Percentiles rank a stretch among this genome's conserved stretches.
These are phyloP conservation scores for Phialophora chinensis DNA, from an alignment of 2,329 filamentous ascomycete species.

Conservation along the genomic window DNA sequence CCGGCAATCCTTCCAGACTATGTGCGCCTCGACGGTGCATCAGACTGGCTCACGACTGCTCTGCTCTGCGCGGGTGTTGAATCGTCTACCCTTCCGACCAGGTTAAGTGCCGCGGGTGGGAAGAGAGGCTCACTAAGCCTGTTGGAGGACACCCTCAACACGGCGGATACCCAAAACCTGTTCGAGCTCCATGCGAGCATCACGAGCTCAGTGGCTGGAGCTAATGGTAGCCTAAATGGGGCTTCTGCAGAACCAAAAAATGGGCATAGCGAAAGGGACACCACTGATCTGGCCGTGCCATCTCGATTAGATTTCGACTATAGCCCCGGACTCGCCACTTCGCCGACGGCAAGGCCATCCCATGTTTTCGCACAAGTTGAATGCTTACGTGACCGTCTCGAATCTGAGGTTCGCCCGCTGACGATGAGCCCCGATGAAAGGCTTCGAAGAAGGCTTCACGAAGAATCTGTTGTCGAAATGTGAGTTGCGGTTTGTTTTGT, in stretches of 20 bases:
- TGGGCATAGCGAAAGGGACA: slow-evolving; percentile 12
- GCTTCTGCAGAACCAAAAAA: slow-evolving; percentile 6
- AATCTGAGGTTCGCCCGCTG: slow-evolving; percentile 17
- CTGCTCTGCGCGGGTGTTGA: slow-evolving; percentile 79
- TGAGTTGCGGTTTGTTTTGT: slow-evolving; percentile 16
- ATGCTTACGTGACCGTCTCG: slow-evolving; percentile 26
- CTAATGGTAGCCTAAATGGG: slow-evolving; percentile 25
- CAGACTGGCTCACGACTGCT: slow-evolving; percentile 80
- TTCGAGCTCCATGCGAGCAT: slow-evolving; percentile 75
- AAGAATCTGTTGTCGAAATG: slow-evolving; percentile 37
- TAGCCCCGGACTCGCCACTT: slow-evolving; percentile 48
- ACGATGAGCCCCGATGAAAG: slow-evolving; percentile 33
- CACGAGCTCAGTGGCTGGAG: slow-evolving; percentile 8
- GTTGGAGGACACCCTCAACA: slow-evolving; percentile 71
- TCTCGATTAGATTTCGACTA: slow-evolving; percentile 49
- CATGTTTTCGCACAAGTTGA: slow-evolving; percentile 37
- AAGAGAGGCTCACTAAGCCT: slow-evolving; percentile 63
- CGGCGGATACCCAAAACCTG: slow-evolving; percentile 78
- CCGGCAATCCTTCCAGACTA: slow-evolving; percentile 63
- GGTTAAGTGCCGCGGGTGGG: slow-evolving; percentile 60
- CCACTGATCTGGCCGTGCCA: slow-evolving; percentile 15
- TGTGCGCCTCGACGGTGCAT: slow-evolving; percentile 65
- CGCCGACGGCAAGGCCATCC: slow-evolving; percentile 45
- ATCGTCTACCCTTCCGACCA: slow-evolving; percentile 75
- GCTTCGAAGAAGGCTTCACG: slow-evolving; percentile 33